phyloP scores from a whole-genome alignment of 495 filamentous ascomycete species.

The Penicillium canescens region DNA sequence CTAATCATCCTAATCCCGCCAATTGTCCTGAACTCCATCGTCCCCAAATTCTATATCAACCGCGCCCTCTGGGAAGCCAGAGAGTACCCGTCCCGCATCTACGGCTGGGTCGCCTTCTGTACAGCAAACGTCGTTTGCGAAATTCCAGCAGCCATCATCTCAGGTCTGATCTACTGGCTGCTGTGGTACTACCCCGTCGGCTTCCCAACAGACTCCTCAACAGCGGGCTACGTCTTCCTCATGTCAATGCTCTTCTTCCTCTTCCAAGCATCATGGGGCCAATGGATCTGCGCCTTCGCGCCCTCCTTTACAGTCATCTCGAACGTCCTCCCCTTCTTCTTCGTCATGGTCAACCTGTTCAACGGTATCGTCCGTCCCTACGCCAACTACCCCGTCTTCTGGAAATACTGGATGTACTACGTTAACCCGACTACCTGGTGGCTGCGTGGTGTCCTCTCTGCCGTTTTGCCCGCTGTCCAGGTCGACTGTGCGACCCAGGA shows the following conservation, averaged over 20 bases:
- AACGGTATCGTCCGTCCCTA: slow-evolving; percentile 74
- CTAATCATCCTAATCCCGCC: slow-evolving; percentile 73
- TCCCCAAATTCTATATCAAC: slow-evolving; percentile 82
- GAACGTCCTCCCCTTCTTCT: slow-evolving; percentile 64
- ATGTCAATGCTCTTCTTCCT: slow-evolving; percentile 83
- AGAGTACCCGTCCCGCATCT: slow-evolving; percentile 75
- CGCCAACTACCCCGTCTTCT: slow-evolving; percentile 74
- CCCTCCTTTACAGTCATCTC: slow-evolving; percentile 79
- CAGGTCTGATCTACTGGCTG: slow-evolving; percentile 66
- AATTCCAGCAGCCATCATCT: slow-evolving; percentile 68
- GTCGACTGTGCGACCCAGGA: slow-evolving; percentile 61
- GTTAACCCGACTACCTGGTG: slow-evolving; percentile 70
- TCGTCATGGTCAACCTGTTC: slow-evolving; percentile 75
- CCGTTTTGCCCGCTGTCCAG: slow-evolving; percentile 52
- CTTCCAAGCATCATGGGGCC: slow-evolving; percentile 76
- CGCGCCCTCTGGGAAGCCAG: slow-evolving; percentile 73
- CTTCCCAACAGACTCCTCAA: slow-evolving; percentile 60
- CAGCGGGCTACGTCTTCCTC: slow-evolving; percentile 79
- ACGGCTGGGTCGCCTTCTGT: slow-evolving; percentile 81
- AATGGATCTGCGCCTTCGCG: slow-evolving; percentile 82
- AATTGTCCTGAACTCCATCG: slow-evolving; percentile 71
- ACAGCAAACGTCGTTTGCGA: slow-evolving; percentile 76
- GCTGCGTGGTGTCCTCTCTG: slow-evolving; percentile 71
- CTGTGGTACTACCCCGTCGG: slow-evolving; percentile 82
- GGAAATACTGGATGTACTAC: slow-evolving; percentile 80